Conservation (phyloP, 2,329 filamentous ascomycete genomes). For the Fusarium sulawesiense region DNA sequence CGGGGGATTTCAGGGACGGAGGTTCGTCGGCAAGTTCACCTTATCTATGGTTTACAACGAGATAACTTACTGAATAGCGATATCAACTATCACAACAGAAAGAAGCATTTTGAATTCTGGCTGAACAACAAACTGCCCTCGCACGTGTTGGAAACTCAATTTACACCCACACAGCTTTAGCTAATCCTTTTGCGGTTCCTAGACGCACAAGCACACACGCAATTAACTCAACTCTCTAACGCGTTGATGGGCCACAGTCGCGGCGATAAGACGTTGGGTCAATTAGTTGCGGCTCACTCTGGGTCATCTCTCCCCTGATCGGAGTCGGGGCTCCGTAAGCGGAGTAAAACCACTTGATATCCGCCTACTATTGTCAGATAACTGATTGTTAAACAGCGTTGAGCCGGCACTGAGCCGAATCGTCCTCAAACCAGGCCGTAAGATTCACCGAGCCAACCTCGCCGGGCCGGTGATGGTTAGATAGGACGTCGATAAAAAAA, state of each 20-base stretch:
- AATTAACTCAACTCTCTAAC: conserved; percentile 25
- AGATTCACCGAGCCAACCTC: conserved; percentile 37
- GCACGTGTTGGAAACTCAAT: neutral
- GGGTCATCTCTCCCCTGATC: conserved; percentile 3
- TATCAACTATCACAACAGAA: conserved; percentile 24
- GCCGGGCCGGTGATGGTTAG: conserved; percentile 42
- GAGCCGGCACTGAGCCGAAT: conserved; percentile 25
- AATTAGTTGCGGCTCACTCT: conserved; percentile 11
- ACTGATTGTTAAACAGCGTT: conserved; percentile 4
- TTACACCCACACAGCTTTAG: conserved; percentile 19
- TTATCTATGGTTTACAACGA: conserved; percentile 33
- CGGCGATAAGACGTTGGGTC: conserved; percentile 27
- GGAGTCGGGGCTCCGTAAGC: conserved; percentile 23
- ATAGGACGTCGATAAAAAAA: conserved; percentile 15
- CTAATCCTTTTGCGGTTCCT: conserved; percentile 33
- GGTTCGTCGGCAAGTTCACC: conserved; percentile 11
- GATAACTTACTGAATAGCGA: neutral
- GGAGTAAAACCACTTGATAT: conserved; percentile 18
- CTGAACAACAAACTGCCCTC: conserved; percentile 32
- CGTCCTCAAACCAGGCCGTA: neutral
- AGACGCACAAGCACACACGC: conserved; percentile 22
- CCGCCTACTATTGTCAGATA: conserved; percentile 24
- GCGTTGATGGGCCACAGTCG: conserved; percentile 9
- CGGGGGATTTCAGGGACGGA: conserved; percentile 11
- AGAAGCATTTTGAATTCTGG: conserved; percentile 13